Base-by-base conservation (phyloP, 2,329 filamentous ascomycete species). In the Claviceps fusiformis region DNA sequence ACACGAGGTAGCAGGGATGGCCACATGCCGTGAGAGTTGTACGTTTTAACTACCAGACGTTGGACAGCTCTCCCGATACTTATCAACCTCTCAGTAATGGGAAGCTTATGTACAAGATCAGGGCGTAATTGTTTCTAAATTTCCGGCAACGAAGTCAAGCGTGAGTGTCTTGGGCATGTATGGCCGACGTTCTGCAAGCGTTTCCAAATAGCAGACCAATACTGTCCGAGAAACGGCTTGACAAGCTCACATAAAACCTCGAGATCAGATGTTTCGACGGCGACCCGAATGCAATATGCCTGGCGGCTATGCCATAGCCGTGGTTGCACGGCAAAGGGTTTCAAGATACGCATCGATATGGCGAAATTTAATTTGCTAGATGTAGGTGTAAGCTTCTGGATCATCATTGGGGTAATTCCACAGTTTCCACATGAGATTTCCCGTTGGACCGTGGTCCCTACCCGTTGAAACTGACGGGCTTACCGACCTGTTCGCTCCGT, bases 401-500 rank as follows among this genome's bases (percentile, higher is more conserved):
- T 27, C 48, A 52, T 41, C 11, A 7, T 45, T 41, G 24, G 19
- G 43, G 50, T n/a, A 44, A 13, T 43, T 50, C 27, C 17, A 19
- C 24, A 35, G 19, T 41, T 43, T 50, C 33, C 41, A 35, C 27
- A 19, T 33, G 33, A 47, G 37, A 43, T 37, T 24, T 48, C 27
- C 24, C 37, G 46, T 35, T 27, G 13, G 19, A 35, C 27, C 29
- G 31, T 37, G 48, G 27, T 44, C 10, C n/a, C 43, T 53, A 31
- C 27, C 53, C n/a, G 29, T 53, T 55, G 55, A 39, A 52, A 50
- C 33, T 39, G 35, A 11, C 52, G 39, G 39, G 17, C 60, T 65
- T 64, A 64, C 64, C 62, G 52, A 66, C 68, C 62, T 61, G 62
- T 68, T 72, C 71, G 71, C 71, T 73, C 73, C 66, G 58, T 59